Evolutionary conservation across 306 rosid species (phyloP).

Genomic region (Elaeagnus macrophylla): DNA sequence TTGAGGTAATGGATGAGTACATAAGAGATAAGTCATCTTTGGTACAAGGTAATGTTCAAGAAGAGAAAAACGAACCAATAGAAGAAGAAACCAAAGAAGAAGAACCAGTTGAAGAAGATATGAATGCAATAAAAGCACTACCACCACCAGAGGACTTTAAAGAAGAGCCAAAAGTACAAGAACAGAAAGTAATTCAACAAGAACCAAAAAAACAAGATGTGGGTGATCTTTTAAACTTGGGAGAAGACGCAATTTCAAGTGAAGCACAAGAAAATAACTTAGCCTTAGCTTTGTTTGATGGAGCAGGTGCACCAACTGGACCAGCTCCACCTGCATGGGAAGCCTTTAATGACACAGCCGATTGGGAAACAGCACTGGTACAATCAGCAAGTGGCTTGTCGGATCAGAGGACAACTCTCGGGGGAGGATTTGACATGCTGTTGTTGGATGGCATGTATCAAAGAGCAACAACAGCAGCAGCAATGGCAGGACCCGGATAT

Average conservation of each 20-base stretch:
- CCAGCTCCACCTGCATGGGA: slow-evolving; percentile 44
- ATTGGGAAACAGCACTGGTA: slow-evolving; percentile 81
- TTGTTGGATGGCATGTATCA: slow-evolving; percentile 79
- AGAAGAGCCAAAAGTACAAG: slow-evolving; percentile 20
- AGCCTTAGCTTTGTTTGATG: slow-evolving; percentile 75
- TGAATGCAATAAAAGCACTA: slow-evolving; percentile 50
- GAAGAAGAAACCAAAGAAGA: slow-evolving; percentile 5
- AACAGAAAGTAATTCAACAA: slow-evolving; percentile 12
- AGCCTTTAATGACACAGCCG: slow-evolving; percentile 52
- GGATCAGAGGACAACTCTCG: slow-evolving; percentile 39
- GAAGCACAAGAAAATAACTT: slow-evolving; percentile 41
- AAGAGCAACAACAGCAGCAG: slow-evolving; percentile 27
- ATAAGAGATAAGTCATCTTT: slow-evolving; percentile 47
- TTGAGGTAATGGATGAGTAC: slow-evolving; percentile 71
- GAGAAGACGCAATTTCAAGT: slow-evolving; percentile 29
- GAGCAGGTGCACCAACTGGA: slow-evolving; percentile 8
- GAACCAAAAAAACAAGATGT: slow-evolving; percentile 24
- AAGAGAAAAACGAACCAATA: slow-evolving; percentile 4
- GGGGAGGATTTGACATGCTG: slow-evolving; percentile 67
- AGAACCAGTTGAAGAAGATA: slow-evolving; percentile 22
- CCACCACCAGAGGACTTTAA: slow-evolving; percentile 48
- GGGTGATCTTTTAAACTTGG: slow-evolving; percentile 64
- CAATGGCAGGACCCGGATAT: slow-evolving; percentile 37
- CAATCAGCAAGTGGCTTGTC: slow-evolving; percentile 49
- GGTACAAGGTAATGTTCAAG: slow-evolving; percentile 17